Evolutionary conservation across 148 eudicot genomes (phyloP), one percentile per base, ranked within the genome.

Genomic region (Tetragonia tetragonoides): DNA sequence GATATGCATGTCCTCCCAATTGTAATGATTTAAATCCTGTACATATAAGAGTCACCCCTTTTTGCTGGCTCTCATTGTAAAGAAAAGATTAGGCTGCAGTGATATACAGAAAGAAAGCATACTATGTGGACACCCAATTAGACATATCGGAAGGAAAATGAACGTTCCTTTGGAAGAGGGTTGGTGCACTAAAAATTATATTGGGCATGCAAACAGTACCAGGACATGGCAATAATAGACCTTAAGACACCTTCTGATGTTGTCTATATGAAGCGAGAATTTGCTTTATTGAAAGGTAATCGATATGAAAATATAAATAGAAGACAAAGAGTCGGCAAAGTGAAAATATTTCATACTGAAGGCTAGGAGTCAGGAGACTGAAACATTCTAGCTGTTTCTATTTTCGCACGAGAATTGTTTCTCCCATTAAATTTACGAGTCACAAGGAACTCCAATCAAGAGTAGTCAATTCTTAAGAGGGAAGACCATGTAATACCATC

Each of bases 1-100:
- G 84, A 85, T 84, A 80, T 86, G 81, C 75, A 83, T 61, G 88
- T 72, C 75, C 86, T 84, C 73, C 84, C 47, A 56, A 42, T 68
- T 38, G 9, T 56, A 17, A 56, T 16, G 3, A 56, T 56, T 15
- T 56, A n/a, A 56, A 10, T n/a, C 60, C n/a, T 18, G 17, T 16
- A 56, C n/a, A 15, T 14, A 70, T 70, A 0, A 47, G 7, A 17
- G 41, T 38, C 4, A 17, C 15, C 59, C 4, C 4, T 3, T 17
- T 17, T 10, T 54, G 59, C 15, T 54, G 38, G 42, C 40, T 60
- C 12, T 44, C 67, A 34, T 11, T 56, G 17, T 44, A 3, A 70
- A 72, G 53, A 74, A 62, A 75, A 63, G 82, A 47, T 34, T 34
- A 74, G 66, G 73, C 9, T 67, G 67, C 70, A 28, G 34, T 28